Base-by-base conservation (phyloP, 495 filamentous ascomycete genomes). In the Thermochaetoides thermophila region DNA sequence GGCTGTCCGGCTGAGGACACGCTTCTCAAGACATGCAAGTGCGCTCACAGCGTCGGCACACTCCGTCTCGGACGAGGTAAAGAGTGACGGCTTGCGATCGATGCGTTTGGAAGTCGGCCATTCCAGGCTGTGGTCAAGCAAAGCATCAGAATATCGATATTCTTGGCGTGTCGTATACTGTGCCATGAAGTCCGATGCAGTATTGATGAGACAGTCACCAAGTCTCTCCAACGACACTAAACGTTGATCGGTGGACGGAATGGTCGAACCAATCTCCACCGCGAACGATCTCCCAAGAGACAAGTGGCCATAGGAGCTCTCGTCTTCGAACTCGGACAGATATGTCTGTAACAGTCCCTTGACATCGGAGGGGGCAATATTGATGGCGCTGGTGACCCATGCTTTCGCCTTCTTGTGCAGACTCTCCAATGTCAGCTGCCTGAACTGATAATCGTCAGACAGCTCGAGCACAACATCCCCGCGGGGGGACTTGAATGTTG, bases 121-220 rank as follows among this genome's bases (percentile, higher is more conserved):
- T 37, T 83, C 76, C 31, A 60, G 53, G 32, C 70, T 68, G 39
- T 74, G 65, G 24, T 74, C 73, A 8, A 74, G 69, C 25, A 77
- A 50, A 8, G 73, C 59, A 47, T 92, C 82, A 10, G 78, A 69
- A 39, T 81, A 81, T 18, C 81, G 73, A 51, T 96, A 96, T 44
- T 84, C 84, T 49, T 96, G 91, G 7, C 89, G 81, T 15, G 81
- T 89, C n/a, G 86, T 95, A 48, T 96, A 95, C 49, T 95, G 84
- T 20, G 85, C 81, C 50, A 96, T 77, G 44, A 97, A 93, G 52
- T 94, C 85, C 10, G 87, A 95, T 9, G 84, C 86, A 10, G 85
- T 78, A 45, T 96, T 89, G 40, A 92, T 74, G 29, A 73, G 73
- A 13, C 68, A 71, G 19, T 73, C 68, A 8, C 76, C 71, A 37